Evolutionary conservation across 2,329 filamentous ascomycete species (phyloP), one percentile per base, ranked within the genome.

Genomic region (Colletotrichum lupini): DNA sequence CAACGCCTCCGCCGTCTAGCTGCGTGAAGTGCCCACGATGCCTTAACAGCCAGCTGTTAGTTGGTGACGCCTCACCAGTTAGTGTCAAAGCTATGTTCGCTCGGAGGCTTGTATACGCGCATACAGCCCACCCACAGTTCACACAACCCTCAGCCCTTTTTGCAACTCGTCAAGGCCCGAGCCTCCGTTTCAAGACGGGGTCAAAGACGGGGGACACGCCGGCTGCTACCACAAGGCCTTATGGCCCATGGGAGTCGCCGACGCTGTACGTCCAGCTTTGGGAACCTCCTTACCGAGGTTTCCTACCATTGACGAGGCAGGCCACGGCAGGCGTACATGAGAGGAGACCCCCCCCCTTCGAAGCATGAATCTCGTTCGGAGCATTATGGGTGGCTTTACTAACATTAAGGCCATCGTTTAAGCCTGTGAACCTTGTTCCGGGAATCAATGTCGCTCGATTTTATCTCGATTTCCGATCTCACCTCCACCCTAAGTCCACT

Each of bases 171-270:
- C 57, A 32, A 60, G 56, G 67, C 61, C 63, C 71, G 71, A 65
- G 71, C 71, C 71, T 73, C 56, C 56, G 71, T 73, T 73, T 73
- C 71, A 73, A 37, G 22, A 61, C 61, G 28, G 60, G 12, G n/a
- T 26, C 65, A 46, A 63, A 9, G 28, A 28, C 35, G 22, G 58
- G 30, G n/a, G 14, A 22, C 52, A 59, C 68, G 49, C 52, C 52
- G 52, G 57, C 52, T 62, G 62, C 22, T 32, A 37, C 57, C 63
- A 62, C 49, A 26, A 49, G 62, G 60, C 22, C 37, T 42, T 46
- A 49, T 60, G n/a, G 12, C 37, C 16, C 46, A 57, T 60, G 14
- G 19, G 60, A 32, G 16, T 26, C 19, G 42, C 19, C 37, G 16
- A 42, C 16, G 37, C 42, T 49, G 42, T n/a, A 49, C 19, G n/a